Base-by-base conservation (phyloP, 495 filamentous ascomycete species). In the Astrothelium macrocarpum region DNA sequence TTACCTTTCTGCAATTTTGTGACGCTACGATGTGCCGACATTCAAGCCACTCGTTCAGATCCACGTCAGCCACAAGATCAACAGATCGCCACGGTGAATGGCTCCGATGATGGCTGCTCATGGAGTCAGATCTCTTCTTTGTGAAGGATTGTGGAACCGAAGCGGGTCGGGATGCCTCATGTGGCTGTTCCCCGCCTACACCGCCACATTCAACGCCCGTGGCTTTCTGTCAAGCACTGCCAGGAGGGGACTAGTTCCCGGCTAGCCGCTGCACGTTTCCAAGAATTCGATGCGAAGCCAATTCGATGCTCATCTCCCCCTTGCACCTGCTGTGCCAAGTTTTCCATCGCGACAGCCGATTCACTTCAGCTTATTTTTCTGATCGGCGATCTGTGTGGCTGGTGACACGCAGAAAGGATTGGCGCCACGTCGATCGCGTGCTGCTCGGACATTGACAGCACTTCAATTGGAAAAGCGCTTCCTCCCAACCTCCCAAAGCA, bases 271-370 rank as follows among this genome's bases (percentile, higher is more conserved):
- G 49, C 49, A 56, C 23, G 49, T 56, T 56, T 56, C 49, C 49
- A 56, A 56, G 49, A 56, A 56, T 56, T 56, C 49, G 49, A 56
- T 56, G 49, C 10, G 49, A 56, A 25, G 49, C 49, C 26, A 10
- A 9, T 9, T 56, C 25, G 23, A 9, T 9, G 45, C 5, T 14
- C 34, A 39, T 14, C 14, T 5, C 5, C 34, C 49, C 49, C 49
- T 29, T 56, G 4, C 49, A 9, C 20, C 11, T 7, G 49, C n/a
- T 16, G n/a, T 9, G 49, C 49, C 49, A 56, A 56, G 49, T 56
- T 56, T 56, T 14, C 25, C 49, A 49, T 29, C n/a, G 49, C 25
- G 25, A 56, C 23, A 2, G 25, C 49, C 49, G 2, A 26, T 29
- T 11, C 20, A 25, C 23, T 56, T 25, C 26, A 56, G 20, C 49